A percentile compares a stretch with the other conserved stretches of the same genome.
Conservation (phyloP, 331 rosid genomes). For the Rosa hybrid region DNA sequence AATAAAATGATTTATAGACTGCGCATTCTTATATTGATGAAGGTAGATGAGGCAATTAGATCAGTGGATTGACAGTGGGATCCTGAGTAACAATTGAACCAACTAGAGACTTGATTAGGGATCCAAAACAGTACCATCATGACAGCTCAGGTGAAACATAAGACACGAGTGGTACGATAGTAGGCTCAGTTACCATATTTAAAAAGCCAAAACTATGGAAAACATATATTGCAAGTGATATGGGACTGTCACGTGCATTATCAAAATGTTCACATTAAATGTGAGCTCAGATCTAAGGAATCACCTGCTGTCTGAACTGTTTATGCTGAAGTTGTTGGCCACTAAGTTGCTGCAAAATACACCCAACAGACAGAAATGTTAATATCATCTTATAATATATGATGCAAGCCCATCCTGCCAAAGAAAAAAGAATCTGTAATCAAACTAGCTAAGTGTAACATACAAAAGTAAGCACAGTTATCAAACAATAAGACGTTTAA, state of each 20-base stretch:
- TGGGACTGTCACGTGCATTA: neutral
- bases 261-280: neutral
- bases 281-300: slow-evolving; percentile 7
- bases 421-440: neutral
- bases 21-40: neutral
- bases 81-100: neutral
- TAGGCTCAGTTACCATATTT: neutral
- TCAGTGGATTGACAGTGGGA: neutral
- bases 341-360: slow-evolving; percentile 65
- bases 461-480: neutral
- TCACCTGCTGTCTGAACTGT: slow-evolving; percentile 58
- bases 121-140: neutral
- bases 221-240: neutral
- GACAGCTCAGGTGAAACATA: neutral
- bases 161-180: neutral
- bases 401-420: neutral
- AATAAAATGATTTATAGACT: too few species aligned
- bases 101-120: neutral
- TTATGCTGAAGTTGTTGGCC: slow-evolving; percentile 66
- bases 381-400: slow-evolving; percentile 11
- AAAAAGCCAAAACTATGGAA: too few species aligned
- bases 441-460: neutral
- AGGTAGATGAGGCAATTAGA: neutral
- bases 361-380: slow-evolving; percentile 14
- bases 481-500: neutral